Evolutionary conservation across 2,329 filamentous ascomycete genomes (phyloP), one percentile per base, ranked within the genome.

Genomic region (Venturia nashicola): DNA sequence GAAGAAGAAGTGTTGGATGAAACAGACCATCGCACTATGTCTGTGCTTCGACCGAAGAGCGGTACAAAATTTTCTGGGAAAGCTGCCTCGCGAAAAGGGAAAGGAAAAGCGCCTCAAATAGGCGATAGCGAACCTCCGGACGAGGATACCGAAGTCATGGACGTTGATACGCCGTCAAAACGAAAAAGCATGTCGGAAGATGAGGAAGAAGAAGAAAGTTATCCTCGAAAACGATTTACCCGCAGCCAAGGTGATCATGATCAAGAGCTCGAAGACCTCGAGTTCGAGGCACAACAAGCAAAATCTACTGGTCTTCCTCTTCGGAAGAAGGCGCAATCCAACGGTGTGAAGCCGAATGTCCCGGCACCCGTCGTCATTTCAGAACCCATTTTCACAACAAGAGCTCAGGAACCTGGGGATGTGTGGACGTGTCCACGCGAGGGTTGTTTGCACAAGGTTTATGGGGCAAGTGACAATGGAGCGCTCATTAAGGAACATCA

Each of bases 361-460:
- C n/a, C 32, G 16, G 12, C 39, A 32, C 55, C 70, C 9, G 66
- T 69, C 3, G 64, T 74, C 1, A 65, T 74, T 36, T 71, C 72
- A 0, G 72, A 71, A 5, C 70, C 73, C 0, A 65, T 74, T 9
- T 73, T 73, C 14, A 72, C 72, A 7, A 72, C 72, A 65, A 67
- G 70, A 46, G 62, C 76, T 2, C 75, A 79, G 42, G 85, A 83
- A 0, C 82, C 84, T 0, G 79, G 84, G 65, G 82, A 86, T 62
- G 84, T 84, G 0, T 91, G 87, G 87, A 77, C 76, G 0, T 91
- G 88, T 69, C 80, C 81, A 5, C 79, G 87, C 66, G 82, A 84
- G 12, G 85, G 81, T 32, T 91, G 88, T 69, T 76, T 76, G 44
- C 85, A 85, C 68, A 79, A 86, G 48, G 83, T 90, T 12, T 85